Evolutionary conservation across 2,329 filamentous ascomycete genomes (phyloP).

Genomic region (Cladophialophora carrionii): DNA sequence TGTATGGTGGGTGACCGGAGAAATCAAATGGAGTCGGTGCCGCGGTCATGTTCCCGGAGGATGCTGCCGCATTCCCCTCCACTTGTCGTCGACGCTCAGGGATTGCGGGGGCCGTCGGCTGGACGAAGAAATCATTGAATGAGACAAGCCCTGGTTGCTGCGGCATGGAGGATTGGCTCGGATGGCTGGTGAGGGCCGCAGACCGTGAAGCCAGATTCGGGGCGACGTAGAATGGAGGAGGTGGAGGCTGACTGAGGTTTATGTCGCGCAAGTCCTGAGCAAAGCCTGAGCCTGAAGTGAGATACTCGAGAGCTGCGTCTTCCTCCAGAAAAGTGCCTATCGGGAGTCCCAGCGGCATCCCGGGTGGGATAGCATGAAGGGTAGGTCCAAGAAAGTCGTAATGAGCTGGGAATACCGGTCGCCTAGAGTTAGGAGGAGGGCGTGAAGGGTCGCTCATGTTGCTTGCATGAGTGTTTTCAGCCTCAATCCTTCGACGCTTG

Average conservation of each 20-base stretch:
- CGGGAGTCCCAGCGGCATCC: conserved; percentile 4
- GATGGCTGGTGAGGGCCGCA: conserved; percentile 17
- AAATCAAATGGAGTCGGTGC: background rate
- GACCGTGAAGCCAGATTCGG: conserved; percentile 11
- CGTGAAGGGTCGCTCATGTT: conserved; percentile 24
- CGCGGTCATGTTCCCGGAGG: conserved; percentile 5
- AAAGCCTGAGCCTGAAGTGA: conserved; percentile 24
- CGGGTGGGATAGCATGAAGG: background rate
- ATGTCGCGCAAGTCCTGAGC: conserved; percentile 26
- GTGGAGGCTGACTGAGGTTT: conserved; percentile 5
- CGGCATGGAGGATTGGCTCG: conserved; percentile 2
- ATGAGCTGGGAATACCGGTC: conserved; percentile 1
- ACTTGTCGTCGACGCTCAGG: conserved; percentile 18
- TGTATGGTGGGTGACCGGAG: background rate
- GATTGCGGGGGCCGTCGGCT: conserved; percentile 11
- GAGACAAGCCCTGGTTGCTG: conserved; percentile 2
- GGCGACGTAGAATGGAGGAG: background rate
- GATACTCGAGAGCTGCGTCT: conserved; percentile 28
- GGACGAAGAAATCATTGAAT: conserved; percentile 13
- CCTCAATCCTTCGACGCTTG: conserved; percentile 31
- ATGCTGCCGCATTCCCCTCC: conserved; percentile 3
- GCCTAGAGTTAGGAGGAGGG: conserved; percentile 2
- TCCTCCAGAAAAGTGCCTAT: conserved; percentile 24
- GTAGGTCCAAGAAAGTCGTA: background rate
- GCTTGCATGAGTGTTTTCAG: conserved; percentile 11